A percentile compares a stretch with the other conserved stretches of the same genome.
These are phyloP conservation scores for Clavaria fumosa DNA, from an alignment of 768 basidiomycete species.

Conservation along the genomic window DNA sequence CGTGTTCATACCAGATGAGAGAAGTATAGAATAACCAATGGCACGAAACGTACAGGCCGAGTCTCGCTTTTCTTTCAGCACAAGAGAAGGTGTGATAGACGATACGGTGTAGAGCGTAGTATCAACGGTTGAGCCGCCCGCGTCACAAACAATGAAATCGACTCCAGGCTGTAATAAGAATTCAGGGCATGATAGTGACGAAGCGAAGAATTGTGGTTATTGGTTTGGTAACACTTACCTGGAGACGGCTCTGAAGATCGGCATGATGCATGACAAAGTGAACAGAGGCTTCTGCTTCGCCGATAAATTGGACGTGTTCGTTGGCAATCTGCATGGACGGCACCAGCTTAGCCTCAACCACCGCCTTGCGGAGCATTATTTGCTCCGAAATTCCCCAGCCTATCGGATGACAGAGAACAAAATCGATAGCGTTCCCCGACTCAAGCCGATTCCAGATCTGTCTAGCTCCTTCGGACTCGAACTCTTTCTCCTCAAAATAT, in stretches of 20 bases:
- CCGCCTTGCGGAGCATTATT: slow-evolving; percentile 1
- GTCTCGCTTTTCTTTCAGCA: slow-evolving; percentile 3
- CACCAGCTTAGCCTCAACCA: background rate
- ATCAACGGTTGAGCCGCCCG: slow-evolving; percentile 4
- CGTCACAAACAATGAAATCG: slow-evolving; percentile 4
- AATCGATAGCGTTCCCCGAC: background rate
- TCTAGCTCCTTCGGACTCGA: slow-evolving; percentile 1
- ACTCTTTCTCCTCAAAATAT: slow-evolving; percentile 5
- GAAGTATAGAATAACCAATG: background rate
- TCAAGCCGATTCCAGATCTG: slow-evolving; percentile 1
- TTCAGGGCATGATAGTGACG: background rate
- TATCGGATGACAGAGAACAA: slow-evolving; percentile 4
- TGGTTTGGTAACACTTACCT: background rate
- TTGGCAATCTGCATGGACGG: background rate
- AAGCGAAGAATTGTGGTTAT: too few relatives aligned
- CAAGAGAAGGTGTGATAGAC: background rate
- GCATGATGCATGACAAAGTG: slow-evolving; percentile 6
- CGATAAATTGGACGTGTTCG: slow-evolving; percentile 2
- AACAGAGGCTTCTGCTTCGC: slow-evolving; percentile 5
- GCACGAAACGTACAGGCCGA: slow-evolving; percentile 1
- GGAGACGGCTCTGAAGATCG: slow-evolving; percentile 3
- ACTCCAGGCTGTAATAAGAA: slow-evolving; percentile 2
- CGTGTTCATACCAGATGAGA: background rate
- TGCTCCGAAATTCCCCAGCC: slow-evolving; percentile 3
- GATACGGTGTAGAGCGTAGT: slow-evolving; percentile 3